phyloP scores from a whole-genome alignment of 768 basidiomycete genomes.

The Mycena polygramma region DNA sequence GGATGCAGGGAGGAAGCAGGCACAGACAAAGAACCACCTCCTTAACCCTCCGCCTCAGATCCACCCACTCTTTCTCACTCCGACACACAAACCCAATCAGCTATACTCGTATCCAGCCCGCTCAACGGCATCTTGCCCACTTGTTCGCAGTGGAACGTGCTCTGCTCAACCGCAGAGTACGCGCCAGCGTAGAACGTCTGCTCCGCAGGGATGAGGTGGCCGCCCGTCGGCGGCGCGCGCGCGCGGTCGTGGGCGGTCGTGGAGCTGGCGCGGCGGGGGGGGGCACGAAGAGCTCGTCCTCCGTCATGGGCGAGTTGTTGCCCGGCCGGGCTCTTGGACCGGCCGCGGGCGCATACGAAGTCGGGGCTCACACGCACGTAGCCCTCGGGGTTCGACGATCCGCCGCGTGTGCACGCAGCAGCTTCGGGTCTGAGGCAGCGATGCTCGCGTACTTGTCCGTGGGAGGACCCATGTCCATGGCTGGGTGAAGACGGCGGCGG shows the following conservation, averaged over 20 bases:
- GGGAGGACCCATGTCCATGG: background rate
- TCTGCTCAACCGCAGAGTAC: conserved; percentile 79
- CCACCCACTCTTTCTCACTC: conserved; percentile 89
- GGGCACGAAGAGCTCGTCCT: conserved; percentile 32
- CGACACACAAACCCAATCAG: conserved; percentile 89
- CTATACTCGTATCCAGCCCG: conserved; percentile 95
- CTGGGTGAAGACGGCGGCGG: conserved; percentile 1
- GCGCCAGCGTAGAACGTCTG: conserved; percentile 78
- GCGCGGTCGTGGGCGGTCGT: background rate
- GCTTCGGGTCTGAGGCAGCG: conserved; percentile 17
- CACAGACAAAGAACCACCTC: conserved; percentile 67
- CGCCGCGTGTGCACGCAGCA: conserved; percentile 11
- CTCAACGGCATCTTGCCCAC: conserved; percentile 94
- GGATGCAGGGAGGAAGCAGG: background rate
- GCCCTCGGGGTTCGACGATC: conserved; percentile 20
- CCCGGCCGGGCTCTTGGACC: conserved; percentile 7
- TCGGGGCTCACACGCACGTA: conserved; percentile 23
- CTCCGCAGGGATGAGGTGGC: conserved; percentile 54
- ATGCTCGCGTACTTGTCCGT: conserved; percentile 14
- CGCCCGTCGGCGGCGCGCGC: conserved; percentile 11
- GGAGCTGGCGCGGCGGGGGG: background rate
- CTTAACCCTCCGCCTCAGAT: conserved; percentile 77
- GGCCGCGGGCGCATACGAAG: background rate
- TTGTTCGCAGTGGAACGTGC: conserved; percentile 96
- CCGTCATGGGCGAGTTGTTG: conserved; percentile 25